A percentile compares a stretch with the other conserved stretches of the same genome.
phyloP scores from a whole-genome alignment of 129 eudicot genomes.

The sunflower (Helianthus annuus) region DNA sequence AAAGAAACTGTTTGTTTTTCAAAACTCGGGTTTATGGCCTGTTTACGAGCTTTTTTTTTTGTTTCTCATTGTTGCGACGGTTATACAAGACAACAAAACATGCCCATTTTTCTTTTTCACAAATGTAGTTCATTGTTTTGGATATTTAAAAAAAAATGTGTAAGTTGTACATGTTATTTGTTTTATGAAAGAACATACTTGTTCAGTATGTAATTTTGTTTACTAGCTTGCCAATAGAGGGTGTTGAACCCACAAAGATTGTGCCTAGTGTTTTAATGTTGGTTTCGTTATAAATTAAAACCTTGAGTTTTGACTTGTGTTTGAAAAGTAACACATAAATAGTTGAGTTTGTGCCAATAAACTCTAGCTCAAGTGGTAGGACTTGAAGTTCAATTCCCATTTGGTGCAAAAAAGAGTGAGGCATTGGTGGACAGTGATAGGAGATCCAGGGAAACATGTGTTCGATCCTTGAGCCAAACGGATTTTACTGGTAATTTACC shows the following conservation, averaged over 20 bases:
- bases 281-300: too few species aligned
- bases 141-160: conserved; percentile 23
- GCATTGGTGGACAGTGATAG: too few species aligned
- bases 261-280: too few species aligned
- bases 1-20: neutral
- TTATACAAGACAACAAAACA: conserved; percentile 17
- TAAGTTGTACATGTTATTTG: conserved; percentile 26
- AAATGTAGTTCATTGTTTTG: conserved; percentile 22
- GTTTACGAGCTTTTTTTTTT: conserved; percentile 13
- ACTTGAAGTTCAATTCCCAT: too few species aligned
- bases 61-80: neutral
- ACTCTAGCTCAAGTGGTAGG: too few species aligned
- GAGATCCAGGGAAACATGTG: too few species aligned
- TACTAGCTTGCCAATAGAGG: neutral
- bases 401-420: too few species aligned
- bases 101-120: conserved; percentile 4
- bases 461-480: too few species aligned
- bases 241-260: neutral
- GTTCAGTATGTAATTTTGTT: neutral
- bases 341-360: too few species aligned
- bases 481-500: too few species aligned
- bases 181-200: conserved; percentile 12
- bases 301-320: too few species aligned
- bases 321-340: too few species aligned
- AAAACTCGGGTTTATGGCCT: conserved; percentile 4